Evolutionary conservation across 371 early-diverging fungal genomes (phyloP).

Genomic region (Syncephalastrum monosporum): DNA sequence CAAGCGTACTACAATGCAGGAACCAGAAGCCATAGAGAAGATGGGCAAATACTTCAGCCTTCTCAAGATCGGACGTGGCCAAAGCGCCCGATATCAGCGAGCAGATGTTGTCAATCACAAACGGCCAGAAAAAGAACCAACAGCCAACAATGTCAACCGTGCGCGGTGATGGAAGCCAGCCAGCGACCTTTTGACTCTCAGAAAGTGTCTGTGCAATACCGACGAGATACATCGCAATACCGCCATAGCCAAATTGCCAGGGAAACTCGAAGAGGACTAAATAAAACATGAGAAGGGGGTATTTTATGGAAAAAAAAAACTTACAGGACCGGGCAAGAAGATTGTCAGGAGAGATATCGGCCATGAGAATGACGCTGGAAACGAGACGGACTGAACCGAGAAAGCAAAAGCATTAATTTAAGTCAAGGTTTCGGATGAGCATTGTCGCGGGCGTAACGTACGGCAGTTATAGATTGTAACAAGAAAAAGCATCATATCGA

Average conservation of each 20-base stretch:
- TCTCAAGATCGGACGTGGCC: slow-evolving; percentile 6
- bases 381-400: slow-evolving; percentile 14
- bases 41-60: slow-evolving; percentile 16
- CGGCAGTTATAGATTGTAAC: slow-evolving; percentile 14
- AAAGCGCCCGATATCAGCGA: slow-evolving; percentile 19
- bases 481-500: slow-evolving; percentile 14
- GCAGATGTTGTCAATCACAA: slow-evolving; percentile 18
- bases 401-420: background rate
- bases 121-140: slow-evolving; percentile 19
- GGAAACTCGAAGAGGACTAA: slow-evolving; percentile 14
- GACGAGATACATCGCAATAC: slow-evolving; percentile 19
- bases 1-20: slow-evolving; percentile 12
- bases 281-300: background rate
- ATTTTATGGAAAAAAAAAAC: slow-evolving; percentile 1
- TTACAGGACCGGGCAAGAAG: slow-evolving; percentile 18
- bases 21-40: slow-evolving; percentile 26
- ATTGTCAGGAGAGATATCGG: slow-evolving; percentile 12
- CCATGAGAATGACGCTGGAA: slow-evolving; percentile 13
- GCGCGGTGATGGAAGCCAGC: slow-evolving; percentile 27
- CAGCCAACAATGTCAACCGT: slow-evolving; percentile 21
- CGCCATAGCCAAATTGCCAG: slow-evolving; percentile 23
- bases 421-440: background rate
- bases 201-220: slow-evolving; percentile 25
- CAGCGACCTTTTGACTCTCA: slow-evolving; percentile 21
- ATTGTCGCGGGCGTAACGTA: slow-evolving; percentile 4